Base-by-base conservation (phyloP, 169 alveolate species). In the Cytauxzoon felis region DNA sequence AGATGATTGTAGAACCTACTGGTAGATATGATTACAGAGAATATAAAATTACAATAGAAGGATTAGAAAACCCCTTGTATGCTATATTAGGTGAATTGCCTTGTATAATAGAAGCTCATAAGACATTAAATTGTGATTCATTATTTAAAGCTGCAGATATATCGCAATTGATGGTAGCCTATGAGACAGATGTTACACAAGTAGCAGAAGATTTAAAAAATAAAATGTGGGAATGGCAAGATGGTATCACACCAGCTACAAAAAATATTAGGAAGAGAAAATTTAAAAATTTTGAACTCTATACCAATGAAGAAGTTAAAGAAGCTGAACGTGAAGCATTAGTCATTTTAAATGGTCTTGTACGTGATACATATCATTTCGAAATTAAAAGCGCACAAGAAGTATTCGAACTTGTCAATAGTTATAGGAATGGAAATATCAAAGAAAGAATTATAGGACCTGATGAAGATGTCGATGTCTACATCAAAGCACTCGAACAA, bases 161-260 rank as follows among this genome's bases (percentile, higher is more conserved):
- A 7, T 82, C 88, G 30, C 92, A 87, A 43, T 54, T 87, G 75
- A 56, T 87, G 76, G 33, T 75, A 73, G 92, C 79, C 26, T 81
- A 48, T 40, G 89, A 82, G 18, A 61, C 76, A 51, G 71, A 65
- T 45, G 80, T 83, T 32, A 76, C 56, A 29, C 58, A 60, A n/a
- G 79, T 81, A 23, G 38, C 70, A n/a, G 79, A 76, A 33, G 41
- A 19, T 33, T 38, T 90, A 59, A 65, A 80, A 29, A 51, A 66
- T 21, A 60, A 80, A 38, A 65, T 81, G 64, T 90, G 94, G 94
- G 94, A 90, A 71, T 90, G 94, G 94, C 90, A 88, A 21, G 88
- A 81, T 7, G 94, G 94, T 34, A 54, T 90, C 7, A 79, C 93
- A 11, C 94, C 94, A 21, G 88, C 90, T 30, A 90, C 92, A 9